These are phyloP conservation scores for Fraxinus xanthoxyloides DNA, from an alignment of 305 asterid genomes.

Conservation along the genomic window DNA sequence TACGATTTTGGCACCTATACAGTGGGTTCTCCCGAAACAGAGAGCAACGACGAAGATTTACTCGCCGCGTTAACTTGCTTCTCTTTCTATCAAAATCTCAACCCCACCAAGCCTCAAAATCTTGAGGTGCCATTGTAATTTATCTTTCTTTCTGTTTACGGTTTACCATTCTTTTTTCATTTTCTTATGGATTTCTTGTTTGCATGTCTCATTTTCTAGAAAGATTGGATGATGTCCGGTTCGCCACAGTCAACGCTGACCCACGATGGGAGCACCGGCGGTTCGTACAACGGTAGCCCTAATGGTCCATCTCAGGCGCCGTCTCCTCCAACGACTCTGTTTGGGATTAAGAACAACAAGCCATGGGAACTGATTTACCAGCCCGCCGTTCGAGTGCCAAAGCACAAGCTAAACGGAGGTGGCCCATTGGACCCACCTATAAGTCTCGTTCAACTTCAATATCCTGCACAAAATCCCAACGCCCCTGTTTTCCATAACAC, in stretches of 20 bases:
- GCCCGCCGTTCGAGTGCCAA: conserved; percentile 60
- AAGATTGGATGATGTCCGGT: conserved; percentile 41
- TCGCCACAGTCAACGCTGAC: conserved; percentile 65
- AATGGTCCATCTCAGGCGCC: conserved; percentile 35
- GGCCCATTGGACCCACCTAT: no score
- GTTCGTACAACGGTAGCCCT: conserved; percentile 41
- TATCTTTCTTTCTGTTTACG: not conserved
- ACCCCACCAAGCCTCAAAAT: not conserved
- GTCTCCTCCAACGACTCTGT: conserved; percentile 33
- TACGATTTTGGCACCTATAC: conserved; percentile 22
- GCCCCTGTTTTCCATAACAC: conserved; percentile 5
- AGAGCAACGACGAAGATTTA: conserved; percentile 29
- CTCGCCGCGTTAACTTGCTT: conserved; percentile 25
- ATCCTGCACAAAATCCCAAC: not conserved
- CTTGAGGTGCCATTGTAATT: conserved; percentile 30
- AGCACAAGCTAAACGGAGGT: conserved; percentile 39
- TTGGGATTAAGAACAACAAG: conserved; percentile 25
- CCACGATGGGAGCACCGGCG: conserved; percentile 31
- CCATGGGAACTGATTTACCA: conserved; percentile 53
- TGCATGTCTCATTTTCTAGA: conserved; percentile 20
- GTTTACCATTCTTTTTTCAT: no score
- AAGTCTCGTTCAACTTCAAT: not conserved
- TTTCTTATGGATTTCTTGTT: not conserved
- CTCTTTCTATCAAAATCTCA: not conserved
- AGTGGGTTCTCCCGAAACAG: not conserved